A percentile compares a stretch with the other conserved stretches of the same genome.
These are phyloP conservation scores for Gynostemma pentaphyllum DNA, from an alignment of 306 rosid species.

Conservation along the genomic window DNA sequence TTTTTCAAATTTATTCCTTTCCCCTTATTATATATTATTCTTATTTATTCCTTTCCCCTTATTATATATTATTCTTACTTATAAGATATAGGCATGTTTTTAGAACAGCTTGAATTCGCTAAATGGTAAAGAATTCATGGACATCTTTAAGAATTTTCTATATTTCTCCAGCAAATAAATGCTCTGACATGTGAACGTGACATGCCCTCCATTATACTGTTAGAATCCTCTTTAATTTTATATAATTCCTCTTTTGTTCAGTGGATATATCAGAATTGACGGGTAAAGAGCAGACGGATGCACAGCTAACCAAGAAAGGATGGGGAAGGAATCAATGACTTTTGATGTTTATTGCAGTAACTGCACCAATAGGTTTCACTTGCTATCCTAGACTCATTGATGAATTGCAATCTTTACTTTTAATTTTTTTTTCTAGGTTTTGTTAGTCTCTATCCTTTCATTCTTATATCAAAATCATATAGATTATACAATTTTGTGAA, in stretches of 20 bases:
- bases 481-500: background rate
- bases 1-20: too few relatives aligned
- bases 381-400: slow-evolving; percentile 6
- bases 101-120: too few relatives aligned
- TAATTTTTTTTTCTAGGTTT: background rate
- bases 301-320: slow-evolving; percentile 68
- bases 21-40: too few relatives aligned
- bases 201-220: background rate
- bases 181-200: background rate
- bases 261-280: slow-evolving; percentile 66
- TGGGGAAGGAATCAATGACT: slow-evolving; percentile 72
- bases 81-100: too few relatives aligned
- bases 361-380: slow-evolving; percentile 9
- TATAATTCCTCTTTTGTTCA: slow-evolving; percentile 19
- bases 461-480: background rate
- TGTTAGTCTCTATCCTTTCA: background rate
- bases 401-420: background rate
- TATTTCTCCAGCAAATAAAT: background rate
- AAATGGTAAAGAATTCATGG: background rate
- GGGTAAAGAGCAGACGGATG: slow-evolving; percentile 67
- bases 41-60: too few relatives aligned
- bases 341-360: slow-evolving; percentile 13
- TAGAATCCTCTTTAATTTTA: slow-evolving; percentile 12
- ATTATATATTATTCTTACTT: too few relatives aligned
- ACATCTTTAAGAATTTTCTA: background rate